Base-by-base conservation (phyloP, 192 early-diverging fungal species). In the Coemansia javaensis region DNA sequence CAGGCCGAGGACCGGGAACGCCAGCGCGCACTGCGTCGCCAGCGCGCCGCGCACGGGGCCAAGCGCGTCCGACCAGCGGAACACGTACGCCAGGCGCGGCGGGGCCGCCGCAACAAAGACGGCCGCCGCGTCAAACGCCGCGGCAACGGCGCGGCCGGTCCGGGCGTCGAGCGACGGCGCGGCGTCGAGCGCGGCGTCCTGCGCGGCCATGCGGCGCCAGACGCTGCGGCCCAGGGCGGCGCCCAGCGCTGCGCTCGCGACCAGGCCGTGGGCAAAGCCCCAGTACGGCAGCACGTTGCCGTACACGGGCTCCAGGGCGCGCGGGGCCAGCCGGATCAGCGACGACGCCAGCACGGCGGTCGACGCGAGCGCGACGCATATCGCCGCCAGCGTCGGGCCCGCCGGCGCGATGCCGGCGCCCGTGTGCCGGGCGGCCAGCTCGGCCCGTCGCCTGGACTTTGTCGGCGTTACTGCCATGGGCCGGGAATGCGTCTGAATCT, bases 221-320 rank as follows among this genome's bases (percentile, higher is more conserved):
- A 58, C 55, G 16, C 13, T 23, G 11, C 35, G 10, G 1, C 59
- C 71, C 2, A 63, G 13, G 24, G 69, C 31, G 15, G 62, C 77
- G n/a, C 82, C 85, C 2, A 80, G 51, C 25, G 56, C 43, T 15
- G 73, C 49, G 14, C 65, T 66, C 13, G 40, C 24, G 14, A 77
- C 44, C 7, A 69, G 37, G n/a, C 46, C 61, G 27, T 74, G 62
- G 11, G 56, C 21, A 41, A 80, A 84, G 35, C 67, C 47, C 8
- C 75, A 36, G 39, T 66, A 48, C 7, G 83, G 60, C 44, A 87
- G 78, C 15, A 87, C 77, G 57, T 80, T 83, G 24, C 85, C 82
- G 38, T 85, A 87, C 20, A 85, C 39, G 1, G 85, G 83, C 44
- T 87, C 85, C 50, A 85, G 49, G 58, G 79, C 79, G 44, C 70